phyloP scores from a whole-genome alignment of 345 rosid genomes.

The Salix brachista region DNA sequence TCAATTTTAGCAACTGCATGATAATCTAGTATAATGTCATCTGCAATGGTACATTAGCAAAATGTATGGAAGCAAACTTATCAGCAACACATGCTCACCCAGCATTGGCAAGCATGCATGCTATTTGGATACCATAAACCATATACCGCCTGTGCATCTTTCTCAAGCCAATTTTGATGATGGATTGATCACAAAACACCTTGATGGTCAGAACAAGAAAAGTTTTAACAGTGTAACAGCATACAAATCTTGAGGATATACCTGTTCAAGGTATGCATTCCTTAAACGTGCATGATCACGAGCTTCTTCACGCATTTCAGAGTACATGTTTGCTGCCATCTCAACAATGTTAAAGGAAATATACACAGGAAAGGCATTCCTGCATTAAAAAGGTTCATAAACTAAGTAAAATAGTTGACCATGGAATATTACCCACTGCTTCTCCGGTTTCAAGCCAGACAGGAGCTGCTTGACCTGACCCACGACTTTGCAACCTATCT shows the following conservation, averaged over 20 bases:
- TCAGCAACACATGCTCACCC: slow-evolving; percentile 2
- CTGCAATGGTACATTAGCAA: background rate
- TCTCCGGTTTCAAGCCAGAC: slow-evolving; percentile 99
- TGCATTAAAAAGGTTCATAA: slow-evolving; percentile 25
- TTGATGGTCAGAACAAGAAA: background rate
- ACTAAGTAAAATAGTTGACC: slow-evolving; percentile 26
- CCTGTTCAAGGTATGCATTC: slow-evolving; percentile 91
- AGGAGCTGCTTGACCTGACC: slow-evolving; percentile 71
- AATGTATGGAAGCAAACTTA: background rate
- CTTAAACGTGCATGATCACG: slow-evolving; percentile 87
- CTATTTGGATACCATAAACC: background rate
- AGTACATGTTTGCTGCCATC: slow-evolving; percentile 74
- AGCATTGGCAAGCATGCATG: background rate
- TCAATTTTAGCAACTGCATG: background rate
- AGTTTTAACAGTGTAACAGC: background rate
- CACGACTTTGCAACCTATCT: slow-evolving; percentile 62
- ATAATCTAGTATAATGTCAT: background rate
- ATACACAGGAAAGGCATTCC: slow-evolving; percentile 31
- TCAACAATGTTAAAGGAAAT: slow-evolving; percentile 48
- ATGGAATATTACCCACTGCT: slow-evolving; percentile 79
- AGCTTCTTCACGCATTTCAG: slow-evolving; percentile 90
- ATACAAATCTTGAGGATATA: slow-evolving; percentile 20
- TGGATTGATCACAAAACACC: background rate
- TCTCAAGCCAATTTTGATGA: background rate
- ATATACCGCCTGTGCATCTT: background rate